Percentiles rank a stretch among this genome's conserved stretches.
Evolutionary conservation across 805 yeast species (phyloP).

Genomic region (Maudiozyma serrabonitensis): DNA sequence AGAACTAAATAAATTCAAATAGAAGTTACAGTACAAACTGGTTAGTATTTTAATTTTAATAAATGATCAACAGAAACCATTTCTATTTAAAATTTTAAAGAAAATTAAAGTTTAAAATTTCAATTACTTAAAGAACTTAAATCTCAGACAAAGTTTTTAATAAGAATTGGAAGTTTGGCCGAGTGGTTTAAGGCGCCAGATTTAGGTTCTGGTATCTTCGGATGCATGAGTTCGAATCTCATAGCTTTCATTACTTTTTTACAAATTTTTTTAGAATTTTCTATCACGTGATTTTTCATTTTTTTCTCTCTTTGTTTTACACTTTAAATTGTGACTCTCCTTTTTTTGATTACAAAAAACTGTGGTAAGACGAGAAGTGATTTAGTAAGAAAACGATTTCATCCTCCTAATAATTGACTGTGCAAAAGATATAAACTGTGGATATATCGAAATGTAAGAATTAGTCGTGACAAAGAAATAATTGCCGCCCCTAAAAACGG

Average conservation of each 20-base stretch:
- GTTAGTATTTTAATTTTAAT: no score
- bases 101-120: no score
- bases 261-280: background rate
- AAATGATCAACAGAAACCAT: no score
- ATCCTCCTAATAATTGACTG: no score
- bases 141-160: no score
- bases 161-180: constrained; percentile 31
- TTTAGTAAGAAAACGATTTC: no score
- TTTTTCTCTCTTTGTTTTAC: no score
- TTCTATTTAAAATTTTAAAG: no score
- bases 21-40: background rate
- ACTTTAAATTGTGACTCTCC: background rate
- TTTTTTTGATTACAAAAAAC: background rate
- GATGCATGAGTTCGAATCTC: constrained; percentile 40
- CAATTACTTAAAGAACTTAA: no score
- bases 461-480: background rate
- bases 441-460: background rate
- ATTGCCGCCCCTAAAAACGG: background rate
- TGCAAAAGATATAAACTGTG: no score
- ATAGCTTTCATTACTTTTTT: constrained; percentile 30
- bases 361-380: background rate
- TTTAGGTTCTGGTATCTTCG: constrained; percentile 39
- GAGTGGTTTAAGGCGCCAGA: constrained; percentile 40
- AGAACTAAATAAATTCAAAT: no score
- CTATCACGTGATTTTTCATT: background rate